phyloP scores from a whole-genome alignment of 176 grass and related monocot genomes.

The Echinochloa phyllopogon region DNA sequence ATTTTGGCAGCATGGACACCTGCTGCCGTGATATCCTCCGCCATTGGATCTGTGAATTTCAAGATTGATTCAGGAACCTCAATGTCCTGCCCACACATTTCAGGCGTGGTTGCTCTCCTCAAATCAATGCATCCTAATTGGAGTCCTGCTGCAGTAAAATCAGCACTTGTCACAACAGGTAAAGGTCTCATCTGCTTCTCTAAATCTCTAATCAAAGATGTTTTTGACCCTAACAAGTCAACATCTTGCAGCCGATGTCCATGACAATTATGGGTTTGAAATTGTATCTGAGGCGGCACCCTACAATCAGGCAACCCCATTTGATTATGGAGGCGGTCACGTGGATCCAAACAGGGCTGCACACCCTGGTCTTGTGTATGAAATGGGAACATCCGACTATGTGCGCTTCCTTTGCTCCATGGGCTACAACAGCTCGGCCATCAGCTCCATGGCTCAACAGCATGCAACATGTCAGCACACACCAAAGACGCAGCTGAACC shows the following conservation, averaged over 20 bases:
- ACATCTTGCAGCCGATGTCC: conserved; percentile 53
- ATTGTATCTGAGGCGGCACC: conserved; percentile 79
- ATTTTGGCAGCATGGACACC: conserved; percentile 96
- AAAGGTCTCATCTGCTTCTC: conserved; percentile 20
- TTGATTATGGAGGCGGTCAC: conserved; percentile 91
- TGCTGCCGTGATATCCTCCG: conserved; percentile 57
- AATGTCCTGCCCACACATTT: conserved; percentile 91
- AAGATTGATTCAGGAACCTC: conserved; percentile 96
- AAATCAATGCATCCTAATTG: conserved; percentile 88
- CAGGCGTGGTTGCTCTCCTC: conserved; percentile 76
- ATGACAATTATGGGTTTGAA: conserved; percentile 64
- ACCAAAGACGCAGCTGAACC: conserved; percentile 57
- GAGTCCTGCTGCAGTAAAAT: conserved; percentile 93
- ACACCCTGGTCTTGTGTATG: conserved; percentile 77
- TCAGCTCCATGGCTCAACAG: conserved; percentile 65
- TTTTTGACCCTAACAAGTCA: conserved; percentile 6
- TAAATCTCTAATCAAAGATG: neutral
- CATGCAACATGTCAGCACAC: conserved; percentile 49
- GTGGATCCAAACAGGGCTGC: conserved; percentile 83
- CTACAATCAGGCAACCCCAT: conserved; percentile 77
- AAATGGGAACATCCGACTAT: conserved; percentile 71
- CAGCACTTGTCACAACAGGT: conserved; percentile 91
- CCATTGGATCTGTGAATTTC: conserved; percentile 63
- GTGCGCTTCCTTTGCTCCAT: conserved; percentile 85
- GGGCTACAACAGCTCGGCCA: conserved; percentile 80